phyloP scores from a whole-genome alignment of 345 rosid species.

The Rhodomyrtus tomentosa region DNA sequence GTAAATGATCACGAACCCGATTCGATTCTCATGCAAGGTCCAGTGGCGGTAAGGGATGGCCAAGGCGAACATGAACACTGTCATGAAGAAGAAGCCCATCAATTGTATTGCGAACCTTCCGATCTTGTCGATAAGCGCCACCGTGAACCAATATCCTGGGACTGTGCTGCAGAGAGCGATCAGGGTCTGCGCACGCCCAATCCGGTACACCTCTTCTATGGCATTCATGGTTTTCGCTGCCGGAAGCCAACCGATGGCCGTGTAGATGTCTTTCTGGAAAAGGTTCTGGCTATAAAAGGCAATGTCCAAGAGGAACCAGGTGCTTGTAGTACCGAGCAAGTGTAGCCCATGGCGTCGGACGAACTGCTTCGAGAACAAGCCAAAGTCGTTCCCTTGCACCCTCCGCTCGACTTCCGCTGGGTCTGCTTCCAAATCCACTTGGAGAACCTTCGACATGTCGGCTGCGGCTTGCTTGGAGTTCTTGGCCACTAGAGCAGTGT shows the following conservation, averaged over 20 bases:
- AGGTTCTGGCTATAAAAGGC: constrained; percentile 14
- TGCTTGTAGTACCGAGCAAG: constrained; percentile 27
- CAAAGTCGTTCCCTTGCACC: neutral
- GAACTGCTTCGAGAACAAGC: constrained; percentile 15
- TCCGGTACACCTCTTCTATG: neutral
- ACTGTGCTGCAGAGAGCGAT: constrained; percentile 11
- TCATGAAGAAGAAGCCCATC: constrained; percentile 11
- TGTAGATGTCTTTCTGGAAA: constrained; percentile 32
- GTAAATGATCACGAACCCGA: neutral
- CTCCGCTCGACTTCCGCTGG: neutral
- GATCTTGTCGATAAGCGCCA: constrained; percentile 1
- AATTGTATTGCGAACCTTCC: constrained; percentile 3
- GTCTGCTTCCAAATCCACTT: constrained; percentile 6
- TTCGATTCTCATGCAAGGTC: neutral
- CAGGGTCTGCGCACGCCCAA: constrained; percentile 4
- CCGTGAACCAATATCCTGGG: constrained; percentile 12
- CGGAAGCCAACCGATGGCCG: constrained; percentile 4
- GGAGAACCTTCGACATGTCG: constrained; percentile 11
- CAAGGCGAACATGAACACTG: constrained; percentile 8
- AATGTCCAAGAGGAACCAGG: constrained; percentile 38
- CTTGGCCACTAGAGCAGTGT: constrained; percentile 14
- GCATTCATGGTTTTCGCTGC: constrained; percentile 1
- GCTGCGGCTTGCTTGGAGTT: constrained; percentile 4
- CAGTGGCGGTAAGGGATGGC: constrained; percentile 7
- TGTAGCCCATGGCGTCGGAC: constrained; percentile 28